phyloP scores from a whole-genome alignment of 257 asterid species.

The Scutellaria minor region DNA sequence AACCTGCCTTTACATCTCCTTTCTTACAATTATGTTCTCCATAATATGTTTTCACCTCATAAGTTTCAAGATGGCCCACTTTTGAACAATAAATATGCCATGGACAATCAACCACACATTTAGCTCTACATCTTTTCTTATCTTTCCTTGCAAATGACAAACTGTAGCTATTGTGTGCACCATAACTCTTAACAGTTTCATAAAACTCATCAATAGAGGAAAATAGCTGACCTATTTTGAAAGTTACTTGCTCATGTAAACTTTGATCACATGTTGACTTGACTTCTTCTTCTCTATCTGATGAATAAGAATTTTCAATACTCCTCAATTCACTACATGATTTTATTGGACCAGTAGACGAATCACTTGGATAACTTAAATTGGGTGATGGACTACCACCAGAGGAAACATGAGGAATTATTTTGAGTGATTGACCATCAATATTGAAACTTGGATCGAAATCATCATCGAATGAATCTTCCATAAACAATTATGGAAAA shows the following conservation, averaged over 20 bases:
- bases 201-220: not conserved
- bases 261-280: not conserved
- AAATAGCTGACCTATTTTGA: not conserved
- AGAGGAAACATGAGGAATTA: no score
- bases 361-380: no score
- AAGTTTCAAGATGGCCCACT: not conserved
- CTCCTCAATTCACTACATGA: no score
- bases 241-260: not conserved
- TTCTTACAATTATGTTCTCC: not conserved
- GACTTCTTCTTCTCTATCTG: not conserved
- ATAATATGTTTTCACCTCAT: not conserved
- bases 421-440: no score
- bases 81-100: not conserved
- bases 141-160: conserved; percentile 6
- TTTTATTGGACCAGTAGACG: no score
- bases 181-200: not conserved
- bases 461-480: no score
- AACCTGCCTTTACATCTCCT: not conserved
- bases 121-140: not conserved
- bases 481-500: no score
- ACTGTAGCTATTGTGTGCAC: not conserved
- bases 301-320: no score
- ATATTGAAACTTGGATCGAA: no score
- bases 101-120: not conserved
- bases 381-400: no score